Base-by-base conservation (phyloP, 2,329 filamentous ascomycete species). In the Trichoderma semiorbis region DNA sequence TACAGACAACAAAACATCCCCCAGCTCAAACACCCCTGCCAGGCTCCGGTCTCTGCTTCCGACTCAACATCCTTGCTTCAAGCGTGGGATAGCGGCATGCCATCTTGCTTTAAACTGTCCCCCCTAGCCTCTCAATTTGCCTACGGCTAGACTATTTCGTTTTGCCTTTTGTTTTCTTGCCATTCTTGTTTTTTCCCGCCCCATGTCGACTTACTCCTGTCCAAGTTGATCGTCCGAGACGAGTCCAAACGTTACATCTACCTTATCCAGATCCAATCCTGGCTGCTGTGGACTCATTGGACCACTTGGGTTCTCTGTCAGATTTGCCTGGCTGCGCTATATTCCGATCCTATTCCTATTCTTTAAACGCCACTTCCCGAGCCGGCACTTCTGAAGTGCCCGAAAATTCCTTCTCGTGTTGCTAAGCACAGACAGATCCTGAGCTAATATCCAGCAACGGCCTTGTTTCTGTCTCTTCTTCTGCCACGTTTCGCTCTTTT, bases 61-160 rank as follows among this genome's bases (percentile, higher is more conserved):
- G 67, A 69, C 39, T 62, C 57, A 69, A 61, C 67, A 69, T 61
- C 67, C 67, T 36, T 69, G 39, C 21, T 11, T 26, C 39, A 28
- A 53, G 67, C 39, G 67, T 69, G 67, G 57, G 57, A 69, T 69
- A 62, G 66, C 57, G 66, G 66, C 66, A 69, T 62, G 57, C 28
- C 67, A 69, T 61, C 67, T 67, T 69, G 57, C 28, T 62, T 61
- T 36, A 50, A 34, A 36, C 57, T 53, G 43, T 18, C 28, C 62
- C 65, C 57, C 66, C 57, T 50, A 69, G 43, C 36, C 30, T 61
- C 34, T 43, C 36, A 36, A 67, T 58, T 58, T 68, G 16, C 65
- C 47, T 58, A 43, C 36, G 66, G 36, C 18, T 30, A 32, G 34
- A 24, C 39, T n/a, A 66, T 39, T 28, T 67, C 16, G 32, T 47